A percentile compares a stretch with the other conserved stretches of the same genome.
These are phyloP conservation scores for Pinus tabuliformis DNA, from an alignment of 75 land plant species.

Conservation along the genomic window DNA sequence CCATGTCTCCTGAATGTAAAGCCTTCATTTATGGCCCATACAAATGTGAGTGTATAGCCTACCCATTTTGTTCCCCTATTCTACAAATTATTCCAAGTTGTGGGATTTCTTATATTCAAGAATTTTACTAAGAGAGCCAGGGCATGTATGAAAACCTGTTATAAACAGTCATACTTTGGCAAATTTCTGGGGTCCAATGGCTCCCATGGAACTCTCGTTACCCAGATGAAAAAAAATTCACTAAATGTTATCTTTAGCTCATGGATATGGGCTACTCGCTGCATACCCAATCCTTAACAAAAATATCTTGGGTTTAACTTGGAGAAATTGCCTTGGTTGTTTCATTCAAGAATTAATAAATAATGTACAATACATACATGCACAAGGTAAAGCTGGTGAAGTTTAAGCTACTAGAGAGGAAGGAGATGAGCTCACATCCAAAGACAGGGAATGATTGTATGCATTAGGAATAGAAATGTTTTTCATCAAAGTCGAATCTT, in stretches of 20 bases:
- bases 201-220: conserved; percentile 59
- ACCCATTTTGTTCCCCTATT: background rate
- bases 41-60: background rate
- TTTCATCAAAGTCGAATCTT: too few relatives aligned
- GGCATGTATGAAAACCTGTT: background rate
- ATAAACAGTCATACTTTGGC: conserved; percentile 28
- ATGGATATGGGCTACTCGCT: background rate
- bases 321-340: too few relatives aligned
- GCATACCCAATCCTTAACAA: too few relatives aligned
- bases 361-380: too few relatives aligned
- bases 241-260: conserved; percentile 71
- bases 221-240: conserved; percentile 88
- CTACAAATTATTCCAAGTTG: too few relatives aligned
- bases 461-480: too few relatives aligned
- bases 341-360: too few relatives aligned
- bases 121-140: background rate
- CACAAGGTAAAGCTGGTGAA: too few relatives aligned
- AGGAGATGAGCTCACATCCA: too few relatives aligned
- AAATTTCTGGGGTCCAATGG: conserved; percentile 54
- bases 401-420: too few relatives aligned
- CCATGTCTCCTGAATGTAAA: background rate
- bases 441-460: too few relatives aligned
- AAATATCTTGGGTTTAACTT: too few relatives aligned
- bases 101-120: background rate
- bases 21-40: background rate